A percentile compares a stretch with the other conserved stretches of the same genome.
phyloP scores from a whole-genome alignment of 805 yeast species.

The Metschnikowia continentalis region DNA sequence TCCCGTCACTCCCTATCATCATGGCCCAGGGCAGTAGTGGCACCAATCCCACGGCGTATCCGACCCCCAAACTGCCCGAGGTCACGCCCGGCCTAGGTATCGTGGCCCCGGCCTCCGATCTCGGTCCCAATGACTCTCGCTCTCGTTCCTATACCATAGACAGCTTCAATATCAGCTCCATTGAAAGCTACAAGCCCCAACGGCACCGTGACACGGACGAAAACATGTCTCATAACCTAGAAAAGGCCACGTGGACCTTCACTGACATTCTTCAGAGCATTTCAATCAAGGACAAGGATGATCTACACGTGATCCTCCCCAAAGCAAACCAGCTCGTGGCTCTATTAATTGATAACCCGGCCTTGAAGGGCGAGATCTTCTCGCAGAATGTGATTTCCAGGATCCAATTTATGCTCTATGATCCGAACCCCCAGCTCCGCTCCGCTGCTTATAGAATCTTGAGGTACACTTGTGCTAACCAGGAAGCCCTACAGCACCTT shows the following conservation, averaged over 20 bases:
- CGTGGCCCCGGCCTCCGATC: slow-evolving; percentile 7
- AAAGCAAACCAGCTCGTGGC: slow-evolving; percentile 64
- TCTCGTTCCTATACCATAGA: slow-evolving; percentile 16
- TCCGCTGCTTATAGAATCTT: slow-evolving; percentile 76
- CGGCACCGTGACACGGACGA: not conserved
- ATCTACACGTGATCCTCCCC: slow-evolving; percentile 43
- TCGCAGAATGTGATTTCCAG: slow-evolving; percentile 52
- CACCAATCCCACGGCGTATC: not conserved
- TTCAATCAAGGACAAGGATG: slow-evolving; percentile 44
- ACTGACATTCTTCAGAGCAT: slow-evolving; percentile 59
- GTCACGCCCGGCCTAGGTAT: slow-evolving; percentile 9
- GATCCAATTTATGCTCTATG: slow-evolving; percentile 58
- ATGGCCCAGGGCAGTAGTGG: slow-evolving; percentile 5
- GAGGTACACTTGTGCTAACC: slow-evolving; percentile 55
- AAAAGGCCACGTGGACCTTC: slow-evolving; percentile 50
- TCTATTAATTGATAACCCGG: slow-evolving; percentile 53
- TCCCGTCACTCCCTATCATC: not conserved
- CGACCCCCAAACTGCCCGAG: not conserved
- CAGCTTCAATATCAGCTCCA: slow-evolving; percentile 18
- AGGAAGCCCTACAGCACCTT: slow-evolving; percentile 51
- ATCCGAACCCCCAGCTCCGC: slow-evolving; percentile 55
- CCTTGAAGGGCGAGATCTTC: slow-evolving; percentile 60
- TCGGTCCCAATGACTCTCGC: slow-evolving; percentile 2
- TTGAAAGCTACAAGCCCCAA: slow-evolving; percentile 11
- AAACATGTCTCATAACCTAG: slow-evolving; percentile 6